Conservation (phyloP, 192 early-diverging fungal genomes). For the Entomortierella parvispora region DNA sequence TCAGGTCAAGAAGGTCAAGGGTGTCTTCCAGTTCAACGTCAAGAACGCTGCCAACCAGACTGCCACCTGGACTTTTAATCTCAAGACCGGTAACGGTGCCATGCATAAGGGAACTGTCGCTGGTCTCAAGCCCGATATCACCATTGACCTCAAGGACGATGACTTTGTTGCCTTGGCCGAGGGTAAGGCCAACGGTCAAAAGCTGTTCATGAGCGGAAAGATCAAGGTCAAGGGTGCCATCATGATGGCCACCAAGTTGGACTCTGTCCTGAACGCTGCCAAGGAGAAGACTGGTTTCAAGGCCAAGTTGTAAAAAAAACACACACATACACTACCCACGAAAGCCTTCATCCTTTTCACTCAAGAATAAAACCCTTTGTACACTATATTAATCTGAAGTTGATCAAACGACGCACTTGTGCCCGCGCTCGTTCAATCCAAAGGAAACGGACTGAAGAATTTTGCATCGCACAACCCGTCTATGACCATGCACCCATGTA, state of each 20-base stretch:
- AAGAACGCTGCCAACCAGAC: conserved; percentile 73
- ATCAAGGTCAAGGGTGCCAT: conserved; percentile 85
- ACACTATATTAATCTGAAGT: too few relatives aligned
- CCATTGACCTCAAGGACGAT: conserved; percentile 74
- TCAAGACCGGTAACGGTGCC: conserved; percentile 69
- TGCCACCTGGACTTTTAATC: conserved; percentile 85
- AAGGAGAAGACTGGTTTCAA: conserved; percentile 54
- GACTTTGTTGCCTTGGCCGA: conserved; percentile 85
- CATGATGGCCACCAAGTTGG: conserved; percentile 79
- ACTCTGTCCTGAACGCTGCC: conserved; percentile 70
- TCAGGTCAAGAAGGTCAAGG: conserved; percentile 80
- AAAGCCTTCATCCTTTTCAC: neutral
- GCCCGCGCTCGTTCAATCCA: too few relatives aligned
- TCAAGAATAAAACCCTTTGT: too few relatives aligned
- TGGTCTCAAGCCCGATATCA: conserved; percentile 74
- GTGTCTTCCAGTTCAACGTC: conserved; percentile 89
- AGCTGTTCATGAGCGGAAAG: conserved; percentile 93
- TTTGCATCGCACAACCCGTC: too few relatives aligned
- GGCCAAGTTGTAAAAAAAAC: conserved; percentile 69
- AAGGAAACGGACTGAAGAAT: too few relatives aligned
- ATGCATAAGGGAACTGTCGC: conserved; percentile 53
- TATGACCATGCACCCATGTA: too few relatives aligned
- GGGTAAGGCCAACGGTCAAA: conserved; percentile 92
- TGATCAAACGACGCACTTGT: too few relatives aligned
- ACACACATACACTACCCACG: neutral